Conservation (phyloP, 768 basidiomycete species). For the Pluteus cervinus region DNA sequence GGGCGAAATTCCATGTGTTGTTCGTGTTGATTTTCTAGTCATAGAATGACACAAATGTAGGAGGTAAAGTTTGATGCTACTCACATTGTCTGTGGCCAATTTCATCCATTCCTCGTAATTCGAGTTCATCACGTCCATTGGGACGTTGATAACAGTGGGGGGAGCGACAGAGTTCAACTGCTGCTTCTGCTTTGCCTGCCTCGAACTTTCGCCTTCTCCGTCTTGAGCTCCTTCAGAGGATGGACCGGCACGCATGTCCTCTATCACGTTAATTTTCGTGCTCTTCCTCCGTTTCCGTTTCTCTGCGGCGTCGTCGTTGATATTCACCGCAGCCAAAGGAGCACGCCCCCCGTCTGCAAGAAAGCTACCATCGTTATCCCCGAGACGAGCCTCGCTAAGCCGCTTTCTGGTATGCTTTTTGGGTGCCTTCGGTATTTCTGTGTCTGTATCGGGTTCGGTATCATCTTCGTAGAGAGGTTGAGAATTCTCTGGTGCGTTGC, state of each 20-base stretch:
- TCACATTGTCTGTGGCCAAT: constrained; percentile 96
- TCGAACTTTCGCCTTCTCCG: constrained; percentile 36
- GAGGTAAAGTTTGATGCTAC: constrained; percentile 19
- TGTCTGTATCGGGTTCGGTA: constrained; percentile 32
- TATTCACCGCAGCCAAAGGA: constrained; percentile 42
- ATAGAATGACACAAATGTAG: constrained; percentile 9
- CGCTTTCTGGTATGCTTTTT: constrained; percentile 47
- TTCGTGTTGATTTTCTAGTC: constrained; percentile 94
- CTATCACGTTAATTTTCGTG: constrained; percentile 54
- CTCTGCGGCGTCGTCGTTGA: constrained; percentile 85
- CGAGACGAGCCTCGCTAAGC: constrained; percentile 50
- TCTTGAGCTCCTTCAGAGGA: constrained; percentile 43
- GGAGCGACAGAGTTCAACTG: constrained; percentile 58
- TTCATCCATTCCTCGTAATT: constrained; percentile 99
- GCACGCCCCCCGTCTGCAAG: constrained; percentile 27
- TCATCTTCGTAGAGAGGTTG: constrained; percentile 31
- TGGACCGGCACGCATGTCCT: constrained; percentile 51
- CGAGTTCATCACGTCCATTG: constrained; percentile 81
- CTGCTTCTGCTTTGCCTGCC: constrained; percentile 51
- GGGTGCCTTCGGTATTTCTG: constrained; percentile 30
- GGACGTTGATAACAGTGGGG: constrained; percentile 52
- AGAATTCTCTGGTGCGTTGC: constrained; percentile 22
- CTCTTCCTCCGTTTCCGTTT: constrained; percentile 80
- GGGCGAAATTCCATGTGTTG: constrained; percentile 96
- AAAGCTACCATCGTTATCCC: constrained; percentile 38